Percentiles rank a stretch among this genome's conserved stretches.
These are phyloP conservation scores for Plicaturopsis crispa DNA, from an alignment of 768 basidiomycete species.

Conservation along the genomic window DNA sequence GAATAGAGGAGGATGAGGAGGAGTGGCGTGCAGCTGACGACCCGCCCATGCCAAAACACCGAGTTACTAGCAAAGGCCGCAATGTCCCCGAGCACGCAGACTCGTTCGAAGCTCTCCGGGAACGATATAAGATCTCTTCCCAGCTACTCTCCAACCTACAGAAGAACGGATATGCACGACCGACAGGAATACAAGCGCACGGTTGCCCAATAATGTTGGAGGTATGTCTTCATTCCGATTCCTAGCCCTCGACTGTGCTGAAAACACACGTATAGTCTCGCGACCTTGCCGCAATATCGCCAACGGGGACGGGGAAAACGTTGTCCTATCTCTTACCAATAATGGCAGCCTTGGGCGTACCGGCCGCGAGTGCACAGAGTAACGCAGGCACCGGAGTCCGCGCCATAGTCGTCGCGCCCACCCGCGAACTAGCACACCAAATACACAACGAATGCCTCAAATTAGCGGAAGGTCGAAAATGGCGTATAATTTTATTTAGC, in stretches of 20 bases:
- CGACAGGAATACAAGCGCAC: constrained; percentile 78
- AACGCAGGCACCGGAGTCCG: constrained; percentile 54
- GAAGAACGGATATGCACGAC: constrained; percentile 51
- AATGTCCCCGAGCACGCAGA: constrained; percentile 55
- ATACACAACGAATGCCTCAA: constrained; percentile 89
- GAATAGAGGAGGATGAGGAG: constrained; percentile 12
- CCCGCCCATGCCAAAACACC: constrained; percentile 37
- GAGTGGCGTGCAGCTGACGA: constrained; percentile 14
- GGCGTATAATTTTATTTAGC: constrained; percentile 76
- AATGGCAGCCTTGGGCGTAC: constrained; percentile 50
- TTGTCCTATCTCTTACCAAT: constrained; percentile 86
- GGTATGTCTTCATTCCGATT: constrained; percentile 29
- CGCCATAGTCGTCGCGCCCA: constrained; percentile 83
- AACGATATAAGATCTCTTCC: constrained; percentile 49
- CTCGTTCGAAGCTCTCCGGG: constrained; percentile 50
- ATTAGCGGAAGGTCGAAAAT: constrained; percentile 72
- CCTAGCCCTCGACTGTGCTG: constrained; percentile 4
- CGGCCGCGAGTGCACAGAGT: constrained; percentile 38
- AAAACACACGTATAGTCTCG: constrained; percentile 39
- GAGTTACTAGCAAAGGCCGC: constrained; percentile 68
- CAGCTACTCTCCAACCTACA: constrained; percentile 59
- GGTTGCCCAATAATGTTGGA: constrained; percentile 76
- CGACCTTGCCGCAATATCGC: constrained; percentile 91
- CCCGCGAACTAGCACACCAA: constrained; percentile 92
- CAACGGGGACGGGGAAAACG: constrained; percentile 97